Evolutionary conservation across 2,329 filamentous ascomycete species (phyloP), one percentile per base, ranked within the genome.

Genomic region (Thyridium curvatum): DNA sequence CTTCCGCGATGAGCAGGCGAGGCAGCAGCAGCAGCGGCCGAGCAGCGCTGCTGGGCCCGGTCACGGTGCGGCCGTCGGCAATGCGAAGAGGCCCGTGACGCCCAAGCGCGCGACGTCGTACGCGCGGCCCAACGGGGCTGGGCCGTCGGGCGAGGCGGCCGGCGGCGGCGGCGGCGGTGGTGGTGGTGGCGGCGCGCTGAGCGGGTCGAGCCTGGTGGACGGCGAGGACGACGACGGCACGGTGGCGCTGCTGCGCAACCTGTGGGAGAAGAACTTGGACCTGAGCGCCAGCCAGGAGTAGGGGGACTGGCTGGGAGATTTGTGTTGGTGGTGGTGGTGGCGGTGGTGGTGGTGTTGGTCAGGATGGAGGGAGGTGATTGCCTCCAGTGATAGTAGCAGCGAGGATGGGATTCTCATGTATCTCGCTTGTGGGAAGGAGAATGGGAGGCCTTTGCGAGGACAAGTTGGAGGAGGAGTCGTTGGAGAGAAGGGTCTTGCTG

Each of bases 241-340:
- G 1, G 59, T 68, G 2, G 61, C 69, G 4, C 49, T 80, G 32
- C 57, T 82, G 38, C 64, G 77, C 40, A 74, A 72, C 45, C 55
- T 82, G 35, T 82, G 78, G 78, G 77, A 82, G 34, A 80, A 75
- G 64, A 73, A 66, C 35, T 61, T 69, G 55, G 74, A 79, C 49
- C 58, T 79, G 41, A 72, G 73, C 49, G 69, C 71, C 18, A 79
- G 76, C 50, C 66, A 70, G 58, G 65, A 69, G 30, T 69, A 61
- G 56, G 47, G n/a, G 46, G 43, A 41, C 51, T 40, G 46, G 15
- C 3, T 18, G 33, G n/a, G 18, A 32, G 36, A 15, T 16, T 32
- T 28, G 17, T 12, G 30, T 12, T 3, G 36, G 26, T 13, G 36
- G n/a, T 21, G 34, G 18, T 8, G 16, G 31, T 2, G 12, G 13